phyloP scores from a whole-genome alignment of 1,284 basidiomycete genomes.

The Lentinus polychrous region DNA sequence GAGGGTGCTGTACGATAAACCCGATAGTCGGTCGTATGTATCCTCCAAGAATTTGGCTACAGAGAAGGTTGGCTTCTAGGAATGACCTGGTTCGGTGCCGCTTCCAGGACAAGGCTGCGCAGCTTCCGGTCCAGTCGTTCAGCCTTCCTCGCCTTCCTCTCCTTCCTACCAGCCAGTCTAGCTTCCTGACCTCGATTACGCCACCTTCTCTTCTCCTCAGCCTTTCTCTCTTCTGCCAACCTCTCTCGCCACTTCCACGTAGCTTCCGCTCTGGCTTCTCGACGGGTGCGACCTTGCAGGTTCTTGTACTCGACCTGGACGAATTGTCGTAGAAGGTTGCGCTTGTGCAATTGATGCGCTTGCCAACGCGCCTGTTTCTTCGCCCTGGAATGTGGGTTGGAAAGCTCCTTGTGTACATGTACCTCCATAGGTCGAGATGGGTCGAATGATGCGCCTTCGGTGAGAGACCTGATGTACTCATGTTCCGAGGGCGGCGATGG shows the following conservation, averaged over 20 bases:
- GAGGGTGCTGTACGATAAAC: background rate
- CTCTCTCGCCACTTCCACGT: constrained; percentile 63
- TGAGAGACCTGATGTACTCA: constrained; percentile 51
- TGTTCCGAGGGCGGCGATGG: constrained; percentile 44
- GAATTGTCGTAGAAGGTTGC: constrained; percentile 44
- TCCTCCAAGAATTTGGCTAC: background rate
- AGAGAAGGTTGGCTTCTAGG: constrained; percentile 28
- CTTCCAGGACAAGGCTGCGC: constrained; percentile 50
- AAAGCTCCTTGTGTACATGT: constrained; percentile 58
- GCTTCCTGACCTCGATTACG: constrained; percentile 30
- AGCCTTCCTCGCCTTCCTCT: constrained; percentile 53
- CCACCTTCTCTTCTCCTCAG: constrained; percentile 44
- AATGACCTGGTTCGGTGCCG: constrained; percentile 62
- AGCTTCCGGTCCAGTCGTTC: constrained; percentile 53
- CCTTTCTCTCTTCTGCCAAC: constrained; percentile 50
- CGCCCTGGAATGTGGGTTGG: constrained; percentile 73
- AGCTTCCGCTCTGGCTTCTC: constrained; percentile 63
- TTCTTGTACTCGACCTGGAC: constrained; percentile 47
- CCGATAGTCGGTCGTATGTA: too few species aligned
- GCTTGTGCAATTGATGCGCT: constrained; percentile 39
- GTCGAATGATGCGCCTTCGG: constrained; percentile 43
- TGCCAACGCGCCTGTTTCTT: constrained; percentile 76
- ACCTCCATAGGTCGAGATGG: constrained; percentile 55
- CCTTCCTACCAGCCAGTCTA: constrained; percentile 31
- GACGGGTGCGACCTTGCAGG: constrained; percentile 46